A percentile compares a stretch with the other conserved stretches of the same genome.
Evolutionary conservation across 345 rosid genomes (phyloP).

Genomic region (Gossypium bickii): DNA sequence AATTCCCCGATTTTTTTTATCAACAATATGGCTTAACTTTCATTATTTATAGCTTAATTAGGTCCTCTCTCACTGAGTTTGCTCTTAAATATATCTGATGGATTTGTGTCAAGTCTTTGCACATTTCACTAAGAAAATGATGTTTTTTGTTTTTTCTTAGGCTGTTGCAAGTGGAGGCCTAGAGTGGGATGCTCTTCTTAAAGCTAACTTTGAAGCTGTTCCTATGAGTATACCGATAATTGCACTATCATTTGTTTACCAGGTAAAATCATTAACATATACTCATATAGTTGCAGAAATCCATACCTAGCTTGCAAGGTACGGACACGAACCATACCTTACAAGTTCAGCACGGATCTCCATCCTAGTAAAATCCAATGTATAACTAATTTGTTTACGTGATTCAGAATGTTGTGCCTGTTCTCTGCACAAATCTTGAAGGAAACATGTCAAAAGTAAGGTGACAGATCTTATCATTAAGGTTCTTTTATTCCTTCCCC

Average conservation of each 20-base stretch:
- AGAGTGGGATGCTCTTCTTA: conserved; percentile 72
- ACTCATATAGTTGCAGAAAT: not conserved
- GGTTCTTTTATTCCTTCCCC: not conserved
- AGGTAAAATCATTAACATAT: conserved; percentile 44
- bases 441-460: conserved; percentile 94
- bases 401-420: conserved; percentile 86
- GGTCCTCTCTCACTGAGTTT: not conserved
- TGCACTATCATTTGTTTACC: conserved; percentile 90
- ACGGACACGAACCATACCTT: too few species aligned
- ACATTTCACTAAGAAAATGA: not conserved
- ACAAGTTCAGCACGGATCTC: too few species aligned
- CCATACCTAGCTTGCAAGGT: not conserved
- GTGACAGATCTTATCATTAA: conserved; percentile 40
- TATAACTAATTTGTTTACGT: not conserved
- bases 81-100: not conserved
- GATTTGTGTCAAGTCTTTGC: not conserved
- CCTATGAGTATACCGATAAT: conserved; percentile 97
- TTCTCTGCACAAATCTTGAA: conserved; percentile 90
- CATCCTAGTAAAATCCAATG: too few species aligned
- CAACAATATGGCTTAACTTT: not conserved
- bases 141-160: conserved; percentile 32
- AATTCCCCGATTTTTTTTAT: conserved; percentile 17
- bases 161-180: conserved; percentile 70
- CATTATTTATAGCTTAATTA: not conserved
- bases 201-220: conserved; percentile 83